Percentiles rank a stretch among this genome's conserved stretches.
Conservation (phyloP, 2,329 filamentous ascomycete genomes). For the Colletotrichum coccodes region DNA sequence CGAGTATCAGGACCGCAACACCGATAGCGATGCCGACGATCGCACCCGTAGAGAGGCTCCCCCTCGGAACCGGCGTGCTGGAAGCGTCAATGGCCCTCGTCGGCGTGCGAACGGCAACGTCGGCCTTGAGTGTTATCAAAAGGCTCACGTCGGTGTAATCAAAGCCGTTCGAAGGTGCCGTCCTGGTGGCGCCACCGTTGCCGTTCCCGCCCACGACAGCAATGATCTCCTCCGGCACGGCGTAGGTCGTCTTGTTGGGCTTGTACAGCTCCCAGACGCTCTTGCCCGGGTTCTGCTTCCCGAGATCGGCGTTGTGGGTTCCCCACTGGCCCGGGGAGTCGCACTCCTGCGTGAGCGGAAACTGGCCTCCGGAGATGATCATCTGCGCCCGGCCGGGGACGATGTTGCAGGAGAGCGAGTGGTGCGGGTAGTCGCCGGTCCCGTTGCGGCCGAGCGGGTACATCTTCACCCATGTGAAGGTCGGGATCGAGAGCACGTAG, state of each 20-base stretch:
- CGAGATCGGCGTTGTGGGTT: conserved; percentile 65
- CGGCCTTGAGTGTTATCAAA: conserved; percentile 62
- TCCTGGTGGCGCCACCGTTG: conserved; percentile 64
- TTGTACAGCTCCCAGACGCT: conserved; percentile 62
- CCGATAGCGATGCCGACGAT: conserved; percentile 56
- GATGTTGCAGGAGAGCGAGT: conserved; percentile 68
- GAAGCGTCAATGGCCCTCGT: conserved; percentile 53
- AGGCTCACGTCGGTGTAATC: conserved; percentile 59
- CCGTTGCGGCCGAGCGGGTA: conserved; percentile 53
- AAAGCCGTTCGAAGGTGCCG: conserved; percentile 60
- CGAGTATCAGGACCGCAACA: conserved; percentile 40
- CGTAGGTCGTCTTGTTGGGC: conserved; percentile 60
- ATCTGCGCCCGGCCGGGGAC: conserved; percentile 65
- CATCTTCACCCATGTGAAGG: conserved; percentile 71
- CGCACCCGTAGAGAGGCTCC: conserved; percentile 47
- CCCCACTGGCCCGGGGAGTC: conserved; percentile 64
- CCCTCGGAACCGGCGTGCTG: not conserved
- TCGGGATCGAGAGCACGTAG: conserved; percentile 70
- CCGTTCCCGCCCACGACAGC: conserved; percentile 60
- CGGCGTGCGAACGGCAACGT: conserved; percentile 56
- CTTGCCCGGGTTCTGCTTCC: conserved; percentile 57
- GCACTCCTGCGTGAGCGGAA: conserved; percentile 59
- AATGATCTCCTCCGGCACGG: conserved; percentile 62
- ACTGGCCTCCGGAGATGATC: conserved; percentile 70
- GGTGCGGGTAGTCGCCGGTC: conserved; percentile 56